phyloP scores from a whole-genome alignment of 2,329 filamentous ascomycete genomes.

The Aspergillus phoenicis region DNA sequence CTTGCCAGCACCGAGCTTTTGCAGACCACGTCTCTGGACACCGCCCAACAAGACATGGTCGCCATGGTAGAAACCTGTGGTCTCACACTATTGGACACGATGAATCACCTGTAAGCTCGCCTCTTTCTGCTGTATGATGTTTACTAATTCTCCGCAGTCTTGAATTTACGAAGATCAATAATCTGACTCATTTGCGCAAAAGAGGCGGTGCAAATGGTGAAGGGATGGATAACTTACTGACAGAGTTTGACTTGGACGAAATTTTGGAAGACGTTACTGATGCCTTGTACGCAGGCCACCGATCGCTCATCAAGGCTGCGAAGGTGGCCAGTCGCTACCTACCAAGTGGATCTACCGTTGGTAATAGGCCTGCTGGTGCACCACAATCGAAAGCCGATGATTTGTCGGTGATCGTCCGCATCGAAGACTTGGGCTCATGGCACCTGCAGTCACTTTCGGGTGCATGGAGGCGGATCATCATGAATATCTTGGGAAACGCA shows the following conservation, averaged over 20 bases:
- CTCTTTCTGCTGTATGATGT: neutral
- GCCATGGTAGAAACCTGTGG: conserved; percentile 55
- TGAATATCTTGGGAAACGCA: conserved; percentile 43
- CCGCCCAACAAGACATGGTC: conserved; percentile 47
- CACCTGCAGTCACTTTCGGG: conserved; percentile 32
- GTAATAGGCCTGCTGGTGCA: conserved; percentile 7
- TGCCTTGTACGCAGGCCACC: conserved; percentile 33
- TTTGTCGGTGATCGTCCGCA: conserved; percentile 32
- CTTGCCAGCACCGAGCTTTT: conserved; percentile 55
- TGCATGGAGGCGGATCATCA: conserved; percentile 38
- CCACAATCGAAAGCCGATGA: conserved; percentile 11
- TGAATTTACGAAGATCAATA: conserved; percentile 43
- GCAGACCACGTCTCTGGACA: conserved; percentile 45
- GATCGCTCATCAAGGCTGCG: conserved; percentile 14
- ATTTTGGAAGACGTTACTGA: conserved; percentile 36
- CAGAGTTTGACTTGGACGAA: conserved; percentile 35
- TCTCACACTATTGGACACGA: conserved; percentile 54
- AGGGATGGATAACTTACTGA: conserved; percentile 27
- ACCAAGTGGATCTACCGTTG: conserved; percentile 12
- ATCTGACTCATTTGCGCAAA: conserved; percentile 23
- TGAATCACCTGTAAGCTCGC: conserved; percentile 36
- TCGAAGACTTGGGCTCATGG: conserved; percentile 35
- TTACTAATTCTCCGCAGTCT: conserved; percentile 24
- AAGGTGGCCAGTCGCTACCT: conserved; percentile 18
- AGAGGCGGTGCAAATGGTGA: conserved; percentile 2